Conservation (phyloP, 139 green algal genomes). For the Astrephomene gubernaculifera region DNA sequence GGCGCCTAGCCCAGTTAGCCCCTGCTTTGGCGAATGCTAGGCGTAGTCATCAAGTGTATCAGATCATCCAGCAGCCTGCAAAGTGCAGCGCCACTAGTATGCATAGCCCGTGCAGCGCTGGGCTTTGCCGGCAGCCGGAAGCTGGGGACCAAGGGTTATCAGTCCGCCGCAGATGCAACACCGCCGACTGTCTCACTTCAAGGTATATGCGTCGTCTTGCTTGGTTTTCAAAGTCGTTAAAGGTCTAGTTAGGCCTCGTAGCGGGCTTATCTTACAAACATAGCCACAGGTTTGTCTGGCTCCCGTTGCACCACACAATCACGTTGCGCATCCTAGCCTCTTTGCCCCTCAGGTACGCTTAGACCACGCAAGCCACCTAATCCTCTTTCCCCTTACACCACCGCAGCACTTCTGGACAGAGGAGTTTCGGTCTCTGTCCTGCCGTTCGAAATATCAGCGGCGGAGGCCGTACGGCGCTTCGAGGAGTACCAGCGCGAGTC, state of each 20-base stretch:
- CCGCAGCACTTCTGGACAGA: constrained; percentile 4
- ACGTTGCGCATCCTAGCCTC: not conserved
- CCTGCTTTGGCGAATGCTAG: too few relatives aligned
- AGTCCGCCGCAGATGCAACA: not conserved
- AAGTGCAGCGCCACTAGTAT: not conserved
- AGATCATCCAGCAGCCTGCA: not conserved
- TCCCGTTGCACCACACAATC: not conserved
- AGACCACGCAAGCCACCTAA: not conserved
- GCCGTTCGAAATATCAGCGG: constrained; percentile 8
- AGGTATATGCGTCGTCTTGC: not conserved
- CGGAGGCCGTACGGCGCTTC: constrained; percentile 32
- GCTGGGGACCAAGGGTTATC: not conserved
- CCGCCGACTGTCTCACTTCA: not conserved
- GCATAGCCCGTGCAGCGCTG: not conserved
- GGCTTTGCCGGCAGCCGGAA: not conserved
- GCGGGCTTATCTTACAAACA: not conserved
- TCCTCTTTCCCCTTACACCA: too few relatives aligned
- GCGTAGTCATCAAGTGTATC: not conserved
- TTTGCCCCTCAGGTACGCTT: not conserved
- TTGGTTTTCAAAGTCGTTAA: not conserved
- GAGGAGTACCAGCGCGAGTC: constrained; percentile 25
- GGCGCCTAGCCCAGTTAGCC: too few relatives aligned
- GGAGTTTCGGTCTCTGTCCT: constrained; percentile 16
- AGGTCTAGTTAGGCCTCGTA: not conserved
- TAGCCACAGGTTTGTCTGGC: too few relatives aligned